phyloP scores from a whole-genome alignment of 2,329 filamentous ascomycete species.

The Fonsecaea nubica region DNA sequence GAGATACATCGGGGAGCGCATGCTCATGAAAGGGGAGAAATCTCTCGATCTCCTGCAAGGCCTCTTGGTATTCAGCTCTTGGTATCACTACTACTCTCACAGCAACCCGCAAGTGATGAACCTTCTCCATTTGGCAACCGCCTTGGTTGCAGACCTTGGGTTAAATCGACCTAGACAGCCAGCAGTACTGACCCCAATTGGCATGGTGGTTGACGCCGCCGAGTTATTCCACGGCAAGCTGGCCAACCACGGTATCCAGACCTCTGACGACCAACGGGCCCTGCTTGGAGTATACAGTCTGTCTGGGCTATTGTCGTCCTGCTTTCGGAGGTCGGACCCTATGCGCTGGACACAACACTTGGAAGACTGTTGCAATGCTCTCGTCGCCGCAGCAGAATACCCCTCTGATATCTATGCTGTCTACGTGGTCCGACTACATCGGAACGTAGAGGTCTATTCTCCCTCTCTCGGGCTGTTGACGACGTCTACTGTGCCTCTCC shows the following conservation, averaged over 20 bases:
- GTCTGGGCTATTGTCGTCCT: conserved; percentile 18
- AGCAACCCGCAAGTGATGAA: conserved; percentile 44
- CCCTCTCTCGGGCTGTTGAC: conserved; percentile 32
- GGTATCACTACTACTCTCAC: conserved; percentile 47
- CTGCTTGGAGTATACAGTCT: conserved; percentile 27
- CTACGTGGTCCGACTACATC: conserved; percentile 58
- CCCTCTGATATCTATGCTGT: conserved; percentile 57
- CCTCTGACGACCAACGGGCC: conserved; percentile 28
- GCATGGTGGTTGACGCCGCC: conserved; percentile 20
- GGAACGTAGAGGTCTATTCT: conserved; percentile 52
- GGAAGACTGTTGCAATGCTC: conserved; percentile 57
- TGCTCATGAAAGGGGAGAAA: conserved; percentile 44
- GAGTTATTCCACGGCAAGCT: conserved; percentile 24
- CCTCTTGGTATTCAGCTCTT: conserved; percentile 47
- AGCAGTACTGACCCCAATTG: conserved; percentile 5
- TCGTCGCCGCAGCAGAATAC: conserved; percentile 55
- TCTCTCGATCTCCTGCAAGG: conserved; percentile 51
- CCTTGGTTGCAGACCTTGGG: conserved; percentile 47
- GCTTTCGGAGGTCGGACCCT: conserved; percentile 53
- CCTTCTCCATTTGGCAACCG: conserved; percentile 48
- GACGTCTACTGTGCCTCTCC: conserved; percentile 35
- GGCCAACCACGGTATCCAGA: conserved; percentile 11
- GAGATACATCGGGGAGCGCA: conserved; percentile 43
- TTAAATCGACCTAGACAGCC: conserved; percentile 37
- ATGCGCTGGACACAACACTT: conserved; percentile 61